Percentiles rank a stretch among this genome's conserved stretches.
These are phyloP conservation scores for Chenopodium formosanum DNA, from an alignment of 148 eudicot species.

Conservation along the genomic window DNA sequence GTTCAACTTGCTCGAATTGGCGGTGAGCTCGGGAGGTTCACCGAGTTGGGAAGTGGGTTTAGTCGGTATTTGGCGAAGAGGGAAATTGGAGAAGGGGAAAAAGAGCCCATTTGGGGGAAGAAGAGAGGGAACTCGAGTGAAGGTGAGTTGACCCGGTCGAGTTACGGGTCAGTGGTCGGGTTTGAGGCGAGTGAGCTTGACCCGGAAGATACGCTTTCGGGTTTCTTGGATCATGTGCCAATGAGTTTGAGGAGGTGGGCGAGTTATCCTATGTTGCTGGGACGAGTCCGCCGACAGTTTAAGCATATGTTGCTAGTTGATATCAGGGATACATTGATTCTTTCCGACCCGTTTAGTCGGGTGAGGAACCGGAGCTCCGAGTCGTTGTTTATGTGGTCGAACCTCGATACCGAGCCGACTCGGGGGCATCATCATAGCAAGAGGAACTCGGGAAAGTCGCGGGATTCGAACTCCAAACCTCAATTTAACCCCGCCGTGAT, in stretches of 20 bases:
- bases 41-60: slow-evolving; percentile 19
- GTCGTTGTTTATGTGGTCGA: slow-evolving; percentile 38
- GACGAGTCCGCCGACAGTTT: slow-evolving; percentile 61
- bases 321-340: slow-evolving; percentile 31
- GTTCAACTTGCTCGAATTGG: slow-evolving; percentile 30
- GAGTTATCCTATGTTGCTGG: slow-evolving; percentile 74
- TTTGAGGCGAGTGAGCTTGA: slow-evolving; percentile 71
- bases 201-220: slow-evolving; percentile 72
- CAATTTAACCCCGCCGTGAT: slow-evolving; percentile 37
- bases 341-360: slow-evolving; percentile 64
- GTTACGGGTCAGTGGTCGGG: slow-evolving; percentile 81
- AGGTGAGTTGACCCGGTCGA: slow-evolving; percentile 44
- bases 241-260: slow-evolving; percentile 80
- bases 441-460: slow-evolving; percentile 29
- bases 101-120: slow-evolving; percentile 72
- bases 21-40: neutral
- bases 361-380: slow-evolving; percentile 54
- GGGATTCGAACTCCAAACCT: neutral
- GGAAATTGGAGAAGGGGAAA: slow-evolving; percentile 38
- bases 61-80: slow-evolving; percentile 35
- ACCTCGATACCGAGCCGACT: slow-evolving; percentile 15
- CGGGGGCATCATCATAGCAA: slow-evolving; percentile 25
- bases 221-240: slow-evolving; percentile 66
- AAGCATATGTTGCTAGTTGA: slow-evolving; percentile 64
- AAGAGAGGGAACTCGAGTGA: slow-evolving; percentile 28